Percentiles rank a stretch among this genome's conserved stretches.
phyloP scores from a whole-genome alignment of 1,284 basidiomycete genomes.

The Erythrobasidium hasegawianum region DNA sequence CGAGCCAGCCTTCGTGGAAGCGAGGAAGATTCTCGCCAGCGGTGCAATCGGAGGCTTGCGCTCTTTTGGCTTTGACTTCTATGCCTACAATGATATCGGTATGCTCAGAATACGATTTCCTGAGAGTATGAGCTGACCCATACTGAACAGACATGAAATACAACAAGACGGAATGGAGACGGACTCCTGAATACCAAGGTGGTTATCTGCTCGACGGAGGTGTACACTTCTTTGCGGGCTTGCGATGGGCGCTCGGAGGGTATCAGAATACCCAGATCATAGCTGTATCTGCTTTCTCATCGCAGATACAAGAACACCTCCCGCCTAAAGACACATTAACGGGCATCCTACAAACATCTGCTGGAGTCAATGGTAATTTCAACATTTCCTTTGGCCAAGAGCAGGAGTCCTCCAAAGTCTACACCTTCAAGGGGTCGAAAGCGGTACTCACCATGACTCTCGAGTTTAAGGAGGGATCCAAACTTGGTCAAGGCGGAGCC shows the following conservation, averaged over 20 bases:
- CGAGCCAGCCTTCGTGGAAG: too few relatives aligned
- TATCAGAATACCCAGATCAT: slow-evolving; percentile 16
- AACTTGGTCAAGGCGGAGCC: too few relatives aligned
- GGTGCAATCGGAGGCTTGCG: slow-evolving; percentile 64
- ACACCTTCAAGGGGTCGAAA: too few relatives aligned
- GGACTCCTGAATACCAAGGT: slow-evolving; percentile 42
- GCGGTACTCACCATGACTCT: too few relatives aligned
- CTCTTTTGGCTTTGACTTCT: slow-evolving; percentile 60
- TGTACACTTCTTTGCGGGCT: slow-evolving; percentile 41
- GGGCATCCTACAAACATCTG: slow-evolving; percentile 18
- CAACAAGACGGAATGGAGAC: slow-evolving; percentile 37
- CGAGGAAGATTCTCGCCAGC: slow-evolving; percentile 53
- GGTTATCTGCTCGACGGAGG: slow-evolving; percentile 45
- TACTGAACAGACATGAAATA: background rate
- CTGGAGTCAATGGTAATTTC: slow-evolving; percentile 24
- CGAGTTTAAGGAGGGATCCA: too few relatives aligned
- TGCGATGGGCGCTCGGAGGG: slow-evolving; percentile 37
- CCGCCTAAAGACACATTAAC: slow-evolving; percentile 39
- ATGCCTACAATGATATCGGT: slow-evolving; percentile 60
- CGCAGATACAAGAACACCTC: slow-evolving; percentile 37
- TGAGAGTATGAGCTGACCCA: background rate
- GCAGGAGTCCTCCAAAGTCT: too few relatives aligned
- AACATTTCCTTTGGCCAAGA: too few relatives aligned
- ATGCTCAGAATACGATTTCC: slow-evolving; percentile 38
- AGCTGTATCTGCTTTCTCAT: slow-evolving; percentile 15